Percentiles rank a stretch among this genome's conserved stretches.
These are phyloP conservation scores for Takashimella koratensis DNA, from an alignment of 1,284 basidiomycete genomes.

Conservation along the genomic window DNA sequence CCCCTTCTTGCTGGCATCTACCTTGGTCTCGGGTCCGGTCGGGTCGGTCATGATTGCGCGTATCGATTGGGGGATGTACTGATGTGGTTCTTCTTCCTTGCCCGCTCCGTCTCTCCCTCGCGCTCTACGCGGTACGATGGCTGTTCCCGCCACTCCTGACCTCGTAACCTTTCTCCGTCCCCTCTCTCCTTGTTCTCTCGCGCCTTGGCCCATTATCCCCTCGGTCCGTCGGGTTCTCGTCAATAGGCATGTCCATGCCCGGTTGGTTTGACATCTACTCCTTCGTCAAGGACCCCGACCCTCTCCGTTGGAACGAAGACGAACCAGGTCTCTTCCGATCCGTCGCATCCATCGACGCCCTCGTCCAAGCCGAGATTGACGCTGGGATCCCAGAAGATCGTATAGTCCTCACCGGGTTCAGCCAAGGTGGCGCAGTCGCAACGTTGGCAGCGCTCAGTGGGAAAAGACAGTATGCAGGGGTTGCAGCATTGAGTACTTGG, in stretches of 20 bases:
- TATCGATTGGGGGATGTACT: too few species aligned
- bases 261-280: constrained; percentile 71
- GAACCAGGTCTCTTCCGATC: constrained; percentile 63
- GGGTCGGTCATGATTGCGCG: too few species aligned
- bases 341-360: constrained; percentile 59
- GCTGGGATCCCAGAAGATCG: constrained; percentile 60
- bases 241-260: constrained; percentile 38
- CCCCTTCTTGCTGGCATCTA: background rate
- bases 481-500: constrained; percentile 73
- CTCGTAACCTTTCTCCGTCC: constrained; percentile 1
- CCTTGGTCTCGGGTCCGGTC: too few species aligned
- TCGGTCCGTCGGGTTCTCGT: too few species aligned
- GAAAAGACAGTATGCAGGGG: constrained; percentile 66
- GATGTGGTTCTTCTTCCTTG: too few species aligned
- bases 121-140: too few species aligned
- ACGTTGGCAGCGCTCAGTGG: constrained; percentile 67
- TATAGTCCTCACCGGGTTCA: constrained; percentile 75
- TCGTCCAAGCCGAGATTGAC: constrained; percentile 71
- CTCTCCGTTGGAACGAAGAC: constrained; percentile 60
- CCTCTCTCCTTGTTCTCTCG: constrained; percentile 1
- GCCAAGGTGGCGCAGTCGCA: constrained; percentile 77
- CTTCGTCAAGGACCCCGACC: constrained; percentile 58
- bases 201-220: background rate
- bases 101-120: too few species aligned
- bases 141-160: background rate